Conservation (phyloP, 1,139 yeast genomes). For the Taphrina flavorubra region DNA sequence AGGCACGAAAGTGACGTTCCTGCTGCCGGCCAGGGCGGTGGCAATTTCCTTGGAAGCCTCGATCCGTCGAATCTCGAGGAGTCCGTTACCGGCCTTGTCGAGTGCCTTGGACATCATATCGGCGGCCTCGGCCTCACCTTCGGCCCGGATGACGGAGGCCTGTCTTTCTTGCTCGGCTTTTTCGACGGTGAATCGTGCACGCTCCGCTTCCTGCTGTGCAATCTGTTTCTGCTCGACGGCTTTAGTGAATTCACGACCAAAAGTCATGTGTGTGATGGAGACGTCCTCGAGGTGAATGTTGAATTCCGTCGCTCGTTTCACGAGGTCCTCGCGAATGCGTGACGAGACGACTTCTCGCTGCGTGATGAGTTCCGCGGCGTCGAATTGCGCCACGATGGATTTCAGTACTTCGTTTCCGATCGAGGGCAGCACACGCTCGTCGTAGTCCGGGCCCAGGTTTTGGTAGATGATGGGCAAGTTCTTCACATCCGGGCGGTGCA, state of each 20-base stretch:
- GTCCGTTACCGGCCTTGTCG: conserved; percentile 94
- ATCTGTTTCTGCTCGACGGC: conserved; percentile 99
- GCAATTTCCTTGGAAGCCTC: conserved; percentile 98
- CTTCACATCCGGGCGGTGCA: conserved; percentile 90
- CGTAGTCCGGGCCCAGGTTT: conserved; percentile 88
- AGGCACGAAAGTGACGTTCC: conserved; percentile 93
- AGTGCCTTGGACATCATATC: conserved; percentile 93
- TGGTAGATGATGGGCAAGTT: conserved; percentile 86
- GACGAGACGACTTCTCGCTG: conserved; percentile 95
- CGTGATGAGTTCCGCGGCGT: conserved; percentile 96
- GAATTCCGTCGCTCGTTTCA: conserved; percentile 84
- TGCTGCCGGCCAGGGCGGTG: conserved; percentile 75
- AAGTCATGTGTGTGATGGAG: conserved; percentile 96
- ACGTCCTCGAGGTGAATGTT: conserved; percentile 93
- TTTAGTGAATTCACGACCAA: conserved; percentile 95
- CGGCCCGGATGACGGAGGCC: conserved; percentile 94
- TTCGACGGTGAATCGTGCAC: conserved; percentile 92
- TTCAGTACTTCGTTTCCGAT: conserved; percentile 96
- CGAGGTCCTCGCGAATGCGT: conserved; percentile 84
- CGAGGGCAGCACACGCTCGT: conserved; percentile 95
- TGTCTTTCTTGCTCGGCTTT: conserved; percentile 97
- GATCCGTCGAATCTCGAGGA: conserved; percentile 88
- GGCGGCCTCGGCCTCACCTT: conserved; percentile 99
- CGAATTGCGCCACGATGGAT: conserved; percentile 95
- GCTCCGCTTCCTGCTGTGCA: conserved; percentile 99